Evolutionary conservation across 805 yeast genomes (phyloP).

Genomic region (Candida multigemmis): DNA sequence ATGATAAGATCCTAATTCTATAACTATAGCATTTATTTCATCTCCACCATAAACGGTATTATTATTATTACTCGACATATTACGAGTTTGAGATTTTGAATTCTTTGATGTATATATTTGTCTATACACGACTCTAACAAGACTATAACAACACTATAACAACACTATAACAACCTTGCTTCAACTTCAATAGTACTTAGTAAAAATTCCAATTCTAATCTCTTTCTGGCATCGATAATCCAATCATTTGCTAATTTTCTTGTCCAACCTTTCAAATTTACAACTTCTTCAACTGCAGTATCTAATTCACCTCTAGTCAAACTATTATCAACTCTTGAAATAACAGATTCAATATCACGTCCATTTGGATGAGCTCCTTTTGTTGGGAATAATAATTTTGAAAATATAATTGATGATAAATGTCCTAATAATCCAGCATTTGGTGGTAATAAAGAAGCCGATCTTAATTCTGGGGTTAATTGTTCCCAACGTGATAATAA

Average conservation of each 20-base stretch:
- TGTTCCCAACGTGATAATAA: slow-evolving; percentile 71
- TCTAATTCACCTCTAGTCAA: slow-evolving; percentile 70
- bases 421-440: slow-evolving; percentile 95
- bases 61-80: slow-evolving; percentile 13
- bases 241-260: slow-evolving; percentile 86
- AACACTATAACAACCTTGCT: slow-evolving; percentile 32
- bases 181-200: slow-evolving; percentile 62
- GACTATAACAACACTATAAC: no score
- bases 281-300: slow-evolving; percentile 87
- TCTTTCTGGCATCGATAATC: slow-evolving; percentile 82
- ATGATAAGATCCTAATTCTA: slow-evolving; percentile 82
- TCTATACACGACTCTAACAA: no score
- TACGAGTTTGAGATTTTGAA: slow-evolving; percentile 1
- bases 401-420: slow-evolving; percentile 67
- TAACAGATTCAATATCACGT: slow-evolving; percentile 78
- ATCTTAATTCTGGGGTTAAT: slow-evolving; percentile 77
- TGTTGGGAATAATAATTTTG: slow-evolving; percentile 68
- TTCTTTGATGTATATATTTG: background rate
- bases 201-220: slow-evolving; percentile 80
- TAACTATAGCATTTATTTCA: slow-evolving; percentile 83
- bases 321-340: slow-evolving; percentile 75
- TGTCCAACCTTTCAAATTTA: slow-evolving; percentile 87
- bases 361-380: slow-evolving; percentile 68
- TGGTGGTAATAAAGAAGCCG: slow-evolving; percentile 84
- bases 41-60: slow-evolving; percentile 37